phyloP scores from a whole-genome alignment of 495 filamentous ascomycete genomes.

The Ascodesmis nigricans region DNA sequence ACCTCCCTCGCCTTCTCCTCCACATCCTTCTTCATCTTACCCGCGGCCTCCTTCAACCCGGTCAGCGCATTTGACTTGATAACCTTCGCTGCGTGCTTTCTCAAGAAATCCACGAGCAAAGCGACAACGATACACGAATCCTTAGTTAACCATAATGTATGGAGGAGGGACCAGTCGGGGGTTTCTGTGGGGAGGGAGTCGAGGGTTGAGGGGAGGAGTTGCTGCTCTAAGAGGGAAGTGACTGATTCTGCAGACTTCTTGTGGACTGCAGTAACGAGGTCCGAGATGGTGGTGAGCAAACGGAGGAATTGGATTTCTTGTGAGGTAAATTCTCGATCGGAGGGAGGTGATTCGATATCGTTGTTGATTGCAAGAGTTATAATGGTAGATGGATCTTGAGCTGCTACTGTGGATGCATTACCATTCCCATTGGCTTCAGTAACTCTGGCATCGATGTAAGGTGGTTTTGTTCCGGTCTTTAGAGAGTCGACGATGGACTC shows the following conservation, averaged over 20 bases:
- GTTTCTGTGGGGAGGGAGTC: constrained; percentile 5
- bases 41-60: constrained; percentile 1
- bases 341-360: constrained; percentile 4
- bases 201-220: constrained; percentile 7
- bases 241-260: neutral
- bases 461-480: too few species aligned
- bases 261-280: neutral
- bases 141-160: constrained; percentile 4
- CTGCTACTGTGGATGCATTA: constrained; percentile 1
- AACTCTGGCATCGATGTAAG: neutral
- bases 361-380: constrained; percentile 11
- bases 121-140: constrained; percentile 6
- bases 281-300: neutral
- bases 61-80: constrained; percentile 1
- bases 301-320: constrained; percentile 1
- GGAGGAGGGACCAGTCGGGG: constrained; percentile 6
- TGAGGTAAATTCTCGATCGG: constrained; percentile 5
- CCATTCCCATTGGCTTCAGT: constrained; percentile 4
- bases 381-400: too few species aligned
- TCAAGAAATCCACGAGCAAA: constrained; percentile 4
- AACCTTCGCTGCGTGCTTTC: constrained; percentile 3
- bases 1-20: constrained; percentile 11
- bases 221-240: neutral
- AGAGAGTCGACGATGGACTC: constrained; percentile 10
- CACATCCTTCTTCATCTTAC: constrained; percentile 6